Conservation (phyloP, 1,284 basidiomycete species). For the Prillingera fragicola region DNA sequence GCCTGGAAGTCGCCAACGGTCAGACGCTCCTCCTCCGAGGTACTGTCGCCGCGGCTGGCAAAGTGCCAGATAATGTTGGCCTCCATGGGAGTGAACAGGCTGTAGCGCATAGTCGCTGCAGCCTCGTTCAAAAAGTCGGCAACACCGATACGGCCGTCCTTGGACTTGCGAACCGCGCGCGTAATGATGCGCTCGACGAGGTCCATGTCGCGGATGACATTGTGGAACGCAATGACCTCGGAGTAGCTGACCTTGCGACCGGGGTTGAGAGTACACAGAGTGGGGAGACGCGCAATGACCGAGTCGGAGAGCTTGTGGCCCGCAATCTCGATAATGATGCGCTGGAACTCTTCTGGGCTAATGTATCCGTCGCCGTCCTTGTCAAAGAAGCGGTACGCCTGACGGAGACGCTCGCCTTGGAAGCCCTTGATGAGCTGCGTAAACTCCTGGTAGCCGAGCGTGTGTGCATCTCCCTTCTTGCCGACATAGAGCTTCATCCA, state of each 20-base stretch:
- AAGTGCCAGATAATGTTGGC: slow-evolving; percentile 94
- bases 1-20: slow-evolving; percentile 82
- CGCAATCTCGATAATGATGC: slow-evolving; percentile 86
- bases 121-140: slow-evolving; percentile 52
- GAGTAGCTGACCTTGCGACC: slow-evolving; percentile 88
- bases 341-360: slow-evolving; percentile 82
- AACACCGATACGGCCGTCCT: slow-evolving; percentile 73
- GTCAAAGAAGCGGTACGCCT: slow-evolving; percentile 87
- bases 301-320: slow-evolving; percentile 90
- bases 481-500: slow-evolving; percentile 94
- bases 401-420: slow-evolving; percentile 88
- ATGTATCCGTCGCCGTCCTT: slow-evolving; percentile 85
- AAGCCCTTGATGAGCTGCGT: slow-evolving; percentile 90
- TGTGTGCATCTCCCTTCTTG: slow-evolving; percentile 78
- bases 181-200: slow-evolving; percentile 68
- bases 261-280: slow-evolving; percentile 75
- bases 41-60: slow-evolving; percentile 65
- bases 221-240: slow-evolving; percentile 91
- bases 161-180: slow-evolving; percentile 71
- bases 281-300: slow-evolving; percentile 81
- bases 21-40: slow-evolving; percentile 58
- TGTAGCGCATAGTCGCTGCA: slow-evolving; percentile 64
- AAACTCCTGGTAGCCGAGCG: slow-evolving; percentile 91
- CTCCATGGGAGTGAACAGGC: slow-evolving; percentile 91
- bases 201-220: slow-evolving; percentile 73